Evolutionary conservation across 148 eudicot genomes (phyloP), one percentile per base, ranked within the genome.

Genomic region (Cornus florida): DNA sequence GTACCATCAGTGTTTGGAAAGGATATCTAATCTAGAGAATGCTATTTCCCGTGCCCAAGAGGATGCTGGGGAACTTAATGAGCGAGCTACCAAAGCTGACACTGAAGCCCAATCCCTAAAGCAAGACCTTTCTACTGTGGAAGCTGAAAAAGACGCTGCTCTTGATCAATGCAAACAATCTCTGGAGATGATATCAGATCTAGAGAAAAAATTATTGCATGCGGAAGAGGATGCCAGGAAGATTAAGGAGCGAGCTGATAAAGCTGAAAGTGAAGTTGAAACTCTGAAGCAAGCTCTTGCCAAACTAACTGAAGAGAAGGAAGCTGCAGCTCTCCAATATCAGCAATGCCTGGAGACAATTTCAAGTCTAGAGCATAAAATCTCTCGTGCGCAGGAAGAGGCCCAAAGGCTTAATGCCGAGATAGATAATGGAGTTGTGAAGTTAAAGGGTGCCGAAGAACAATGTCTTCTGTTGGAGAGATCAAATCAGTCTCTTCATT

Each of bases 391-490:
- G 19, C 82, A 91, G 71, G 94, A 86, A 74, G 93, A 96, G 86
- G 87, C 84, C 41, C 81, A 86, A 78, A 82, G 87, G 85, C 91
- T 97, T 53, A 91, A 86, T 77, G 80, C 56, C 32, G 95, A 96
- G 87, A 78, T 93, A 69, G 89, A 90, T 48, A 81, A 78, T 68
- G 89, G 91, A 41, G 89, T 82, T 59, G 80, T 84, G 39, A 92
- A 89, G 85, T 79, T 96, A 74, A 92, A 90, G 83, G 90, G 87
- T 75, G 88, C 91, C 64, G 98, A 96, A 86, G 97, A 94, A 79
- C 90, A 71, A 73, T 87, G 97, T 70, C 74, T 83, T 48, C 48
- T 87, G 76, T 83, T 94, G 88, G 95, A 91, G 72, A 86, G 83
- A 72, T 89, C 92, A 20, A 93, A 96, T 75, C 85, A 82, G 75